These are phyloP conservation scores for Anaeromyces robustus DNA, from an alignment of 192 early-diverging fungal genomes.

Conservation along the genomic window DNA sequence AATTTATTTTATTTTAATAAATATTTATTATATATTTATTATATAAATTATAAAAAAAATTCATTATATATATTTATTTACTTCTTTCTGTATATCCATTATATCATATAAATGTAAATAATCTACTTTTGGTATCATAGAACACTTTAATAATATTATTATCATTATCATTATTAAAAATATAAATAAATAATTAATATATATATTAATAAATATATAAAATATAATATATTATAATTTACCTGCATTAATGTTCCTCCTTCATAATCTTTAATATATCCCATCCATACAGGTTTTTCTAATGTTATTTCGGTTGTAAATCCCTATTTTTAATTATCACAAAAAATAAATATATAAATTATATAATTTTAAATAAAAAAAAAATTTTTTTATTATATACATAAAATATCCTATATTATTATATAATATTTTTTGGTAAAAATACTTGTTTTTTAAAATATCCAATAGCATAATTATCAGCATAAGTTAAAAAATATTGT, in stretches of 20 bases:
- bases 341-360: neutral
- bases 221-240: neutral
- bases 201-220: slow-evolving; percentile 6
- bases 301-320: slow-evolving; percentile 95
- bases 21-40: too few species aligned
- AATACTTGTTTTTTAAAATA: slow-evolving; percentile 91
- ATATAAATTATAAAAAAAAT: too few species aligned
- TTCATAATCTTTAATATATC: slow-evolving; percentile 99
- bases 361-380: neutral
- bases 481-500: slow-evolving; percentile 88
- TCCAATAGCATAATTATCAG: slow-evolving; percentile 96
- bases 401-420: too few species aligned
- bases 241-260: slow-evolving; percentile 94
- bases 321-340: slow-evolving; percentile 39
- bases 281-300: slow-evolving; percentile 85
- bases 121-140: slow-evolving; percentile 75
- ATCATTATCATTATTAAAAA: too few species aligned
- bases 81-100: slow-evolving; percentile 49
- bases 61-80: slow-evolving; percentile 10
- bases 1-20: too few species aligned
- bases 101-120: slow-evolving; percentile 61
- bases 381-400: neutral
- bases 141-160: slow-evolving; percentile 38
- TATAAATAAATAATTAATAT: neutral
- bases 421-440: too few species aligned